Conservation (phyloP, 2,329 filamentous ascomycete genomes). For the Phialophora tarda region DNA sequence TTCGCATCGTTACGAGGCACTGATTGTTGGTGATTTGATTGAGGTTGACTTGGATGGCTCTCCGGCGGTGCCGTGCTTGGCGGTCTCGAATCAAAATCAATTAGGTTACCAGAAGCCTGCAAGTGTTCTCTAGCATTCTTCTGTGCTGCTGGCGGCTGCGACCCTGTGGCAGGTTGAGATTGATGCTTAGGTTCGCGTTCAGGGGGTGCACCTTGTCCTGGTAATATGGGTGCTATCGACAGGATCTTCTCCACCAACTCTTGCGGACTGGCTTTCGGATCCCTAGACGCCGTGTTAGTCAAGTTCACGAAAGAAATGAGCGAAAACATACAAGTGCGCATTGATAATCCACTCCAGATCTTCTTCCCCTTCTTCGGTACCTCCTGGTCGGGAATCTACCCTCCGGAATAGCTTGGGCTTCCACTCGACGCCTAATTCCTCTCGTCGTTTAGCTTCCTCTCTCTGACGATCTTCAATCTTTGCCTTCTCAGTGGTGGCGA, state of each 20-base stretch:
- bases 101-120: constrained; percentile 36
- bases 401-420: constrained; percentile 81
- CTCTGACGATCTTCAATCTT: constrained; percentile 91
- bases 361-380: constrained; percentile 79
- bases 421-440: constrained; percentile 83
- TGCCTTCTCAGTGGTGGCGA: constrained; percentile 94
- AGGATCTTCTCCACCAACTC: constrained; percentile 72
- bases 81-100: constrained; percentile 42
- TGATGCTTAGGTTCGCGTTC: constrained; percentile 41
- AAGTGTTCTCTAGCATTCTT: constrained; percentile 12
- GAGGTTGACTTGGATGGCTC: constrained; percentile 20
- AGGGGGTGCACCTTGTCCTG: constrained; percentile 69
- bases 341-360: constrained; percentile 95
- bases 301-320: not conserved
- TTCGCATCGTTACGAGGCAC: constrained; percentile 19
- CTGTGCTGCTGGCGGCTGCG: constrained; percentile 37
- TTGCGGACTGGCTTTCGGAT: constrained; percentile 26
- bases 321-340: constrained; percentile 71
- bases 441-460: constrained; percentile 80
- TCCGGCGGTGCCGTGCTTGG: constrained; percentile 35
- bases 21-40: constrained; percentile 28
- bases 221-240: constrained; percentile 81
- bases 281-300: constrained; percentile 27
- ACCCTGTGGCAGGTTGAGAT: constrained; percentile 22
- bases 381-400: constrained; percentile 72